Percentiles rank a stretch among this genome's conserved stretches.
Conservation (phyloP, 352 stramenopile species). For the Saprolegnia parasitica region DNA sequence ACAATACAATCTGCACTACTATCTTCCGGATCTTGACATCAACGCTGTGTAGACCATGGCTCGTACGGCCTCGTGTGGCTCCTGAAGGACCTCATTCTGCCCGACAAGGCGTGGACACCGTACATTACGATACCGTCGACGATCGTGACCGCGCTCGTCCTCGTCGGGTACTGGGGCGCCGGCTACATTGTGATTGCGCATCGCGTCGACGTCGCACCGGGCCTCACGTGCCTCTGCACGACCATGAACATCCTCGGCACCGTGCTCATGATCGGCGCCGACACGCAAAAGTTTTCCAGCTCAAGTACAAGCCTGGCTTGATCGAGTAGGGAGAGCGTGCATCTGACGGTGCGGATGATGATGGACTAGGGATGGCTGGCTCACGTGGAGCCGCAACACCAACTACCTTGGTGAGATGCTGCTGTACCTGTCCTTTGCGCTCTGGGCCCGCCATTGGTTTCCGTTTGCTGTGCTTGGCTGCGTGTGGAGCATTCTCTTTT, state of each 20-base stretch:
- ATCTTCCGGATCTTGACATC: background rate
- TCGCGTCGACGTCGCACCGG: conserved; percentile 17
- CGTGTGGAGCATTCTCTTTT: conserved; percentile 23
- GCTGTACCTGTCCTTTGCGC: conserved; percentile 26
- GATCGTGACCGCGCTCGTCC: background rate
- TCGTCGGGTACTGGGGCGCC: conserved; percentile 21
- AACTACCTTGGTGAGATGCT: conserved; percentile 31
- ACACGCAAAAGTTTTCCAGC: conserved; percentile 27
- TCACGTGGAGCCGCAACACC: conserved; percentile 29
- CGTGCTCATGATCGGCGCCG: conserved; percentile 10
- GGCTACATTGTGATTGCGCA: conserved; percentile 27
- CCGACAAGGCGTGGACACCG: conserved; percentile 9
- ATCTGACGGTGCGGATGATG: background rate
- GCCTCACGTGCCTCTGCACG: conserved; percentile 12
- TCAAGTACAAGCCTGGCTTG: conserved; percentile 28
- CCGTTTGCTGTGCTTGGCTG: conserved; percentile 21
- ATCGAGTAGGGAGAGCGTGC: conserved; percentile 18
- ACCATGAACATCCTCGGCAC: conserved; percentile 19
- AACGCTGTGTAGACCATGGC: conserved; percentile 23
- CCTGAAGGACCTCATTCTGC: conserved; percentile 23
- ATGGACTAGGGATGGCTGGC: conserved; percentile 25
- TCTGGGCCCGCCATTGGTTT: conserved; percentile 26
- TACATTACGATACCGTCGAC: conserved; percentile 19
- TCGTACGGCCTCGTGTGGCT: conserved; percentile 24
- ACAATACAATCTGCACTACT: background rate